Base-by-base conservation (phyloP, 345 rosid genomes). In the Gynandropsis gynandra region DNA sequence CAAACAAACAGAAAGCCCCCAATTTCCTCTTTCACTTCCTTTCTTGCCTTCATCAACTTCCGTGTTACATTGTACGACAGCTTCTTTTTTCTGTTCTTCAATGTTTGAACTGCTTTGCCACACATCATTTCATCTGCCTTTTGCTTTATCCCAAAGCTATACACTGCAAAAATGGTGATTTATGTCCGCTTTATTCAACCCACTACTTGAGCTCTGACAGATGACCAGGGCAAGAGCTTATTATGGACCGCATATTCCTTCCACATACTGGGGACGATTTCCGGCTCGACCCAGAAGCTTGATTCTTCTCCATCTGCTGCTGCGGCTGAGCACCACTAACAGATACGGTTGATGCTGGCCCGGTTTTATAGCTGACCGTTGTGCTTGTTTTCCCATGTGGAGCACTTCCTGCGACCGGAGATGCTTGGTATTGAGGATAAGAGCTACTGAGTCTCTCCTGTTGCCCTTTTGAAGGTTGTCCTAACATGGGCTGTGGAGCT, bases 201-300 rank as follows among this genome's bases (percentile, higher is more conserved):
- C 61, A 72, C 50, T 80, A 75, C 67, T 73, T 77, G 3, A 80
- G 66, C 48, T 75, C 77, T 8, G 87, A 73, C 19, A 77, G 51
- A 46, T 80, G 81, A 51, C 72, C 68, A 1, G 76, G 54, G 70
- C 71, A 43, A 18, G 77, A 46, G 63, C 73, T 72, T 24, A 73
- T 55, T 58, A 75, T 69, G 8, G 81, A 62, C 39, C 76, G 77
- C 64, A 78, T 68, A 51, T 70, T 80, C 69, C 87, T 77, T 45
- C 83, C 76, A 59, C 87, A 77, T 43, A 75, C 81, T 4, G 81
- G 76, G 49, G 87, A 78, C 7, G 68, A 59, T 47, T 73, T 76
- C 59, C 69, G 73, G 17, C 64, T 44, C 34, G 71, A 56, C 47
- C 69, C 65, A 10, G 64, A 43, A 11, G 73, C 61, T 50, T 70